Conservation (phyloP, 768 basidiomycete species). For the Boletus speciosus region DNA sequence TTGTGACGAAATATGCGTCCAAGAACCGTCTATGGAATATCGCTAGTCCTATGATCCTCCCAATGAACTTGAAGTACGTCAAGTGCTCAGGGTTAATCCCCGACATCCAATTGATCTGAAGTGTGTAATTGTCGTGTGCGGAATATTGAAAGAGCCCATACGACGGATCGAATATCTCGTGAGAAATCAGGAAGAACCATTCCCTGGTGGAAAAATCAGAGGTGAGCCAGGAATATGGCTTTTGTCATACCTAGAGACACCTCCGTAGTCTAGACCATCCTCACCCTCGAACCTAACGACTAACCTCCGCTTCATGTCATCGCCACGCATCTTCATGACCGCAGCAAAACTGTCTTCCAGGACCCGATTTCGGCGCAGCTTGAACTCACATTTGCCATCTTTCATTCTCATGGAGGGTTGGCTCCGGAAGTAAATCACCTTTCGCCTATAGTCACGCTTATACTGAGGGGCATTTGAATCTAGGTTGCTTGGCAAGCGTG, state of each 20-base stretch:
- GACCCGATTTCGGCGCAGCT: slow-evolving; percentile 73
- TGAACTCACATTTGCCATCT: slow-evolving; percentile 83
- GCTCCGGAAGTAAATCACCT: slow-evolving; percentile 89
- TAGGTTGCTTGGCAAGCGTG: slow-evolving; percentile 74
- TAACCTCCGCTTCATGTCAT: slow-evolving; percentile 65
- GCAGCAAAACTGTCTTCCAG: slow-evolving; percentile 85
- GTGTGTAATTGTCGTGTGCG: slow-evolving; percentile 73
- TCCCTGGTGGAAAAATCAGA: slow-evolving; percentile 44
- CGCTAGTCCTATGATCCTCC: slow-evolving; percentile 67
- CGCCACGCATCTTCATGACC: slow-evolving; percentile 75
- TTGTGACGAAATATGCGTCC: slow-evolving; percentile 76
- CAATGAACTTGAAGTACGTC: slow-evolving; percentile 81
- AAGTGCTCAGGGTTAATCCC: slow-evolving; percentile 74
- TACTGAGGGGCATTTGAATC: slow-evolving; percentile 93
- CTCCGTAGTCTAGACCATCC: slow-evolving; percentile 77
- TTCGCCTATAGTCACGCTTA: slow-evolving; percentile 89
- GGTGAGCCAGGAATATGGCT: not conserved
- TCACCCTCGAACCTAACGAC: slow-evolving; percentile 78
- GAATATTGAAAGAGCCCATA: slow-evolving; percentile 84
- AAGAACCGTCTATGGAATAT: slow-evolving; percentile 78
- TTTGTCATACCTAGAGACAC: slow-evolving; percentile 58
- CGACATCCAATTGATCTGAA: slow-evolving; percentile 76
- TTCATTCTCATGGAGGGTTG: slow-evolving; percentile 80
- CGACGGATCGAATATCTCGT: slow-evolving; percentile 79
- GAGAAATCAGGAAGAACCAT: slow-evolving; percentile 84